Percentiles rank a stretch among this genome's conserved stretches.
Conservation (phyloP, 352 stramenopile species). For the Globisporangium carolinianum region DNA sequence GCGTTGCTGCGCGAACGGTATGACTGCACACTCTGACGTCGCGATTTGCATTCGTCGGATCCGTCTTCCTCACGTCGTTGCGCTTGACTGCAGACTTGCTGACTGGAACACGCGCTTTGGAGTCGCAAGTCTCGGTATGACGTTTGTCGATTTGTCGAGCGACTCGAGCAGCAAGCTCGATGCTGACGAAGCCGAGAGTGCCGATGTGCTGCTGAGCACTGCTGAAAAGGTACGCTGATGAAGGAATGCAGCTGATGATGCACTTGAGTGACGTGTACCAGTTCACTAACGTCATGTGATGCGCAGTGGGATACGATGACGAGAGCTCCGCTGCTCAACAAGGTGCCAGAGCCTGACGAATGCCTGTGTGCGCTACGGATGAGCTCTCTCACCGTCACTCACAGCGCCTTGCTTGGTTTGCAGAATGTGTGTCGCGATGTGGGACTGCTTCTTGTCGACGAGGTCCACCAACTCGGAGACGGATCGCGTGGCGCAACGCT, state of each 20-base stretch:
- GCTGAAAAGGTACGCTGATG: conserved; percentile 28
- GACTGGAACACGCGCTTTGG: conserved; percentile 39
- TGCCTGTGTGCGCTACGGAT: neutral
- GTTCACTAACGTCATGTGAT: neutral
- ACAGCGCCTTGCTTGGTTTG: neutral
- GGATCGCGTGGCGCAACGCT: conserved; percentile 17
- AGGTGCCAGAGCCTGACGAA: conserved; percentile 7
- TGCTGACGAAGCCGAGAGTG: conserved; percentile 7
- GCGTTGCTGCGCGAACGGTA: conserved; percentile 42
- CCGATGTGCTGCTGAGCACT: conserved; percentile 32
- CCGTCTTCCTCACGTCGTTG: neutral
- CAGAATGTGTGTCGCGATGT: conserved; percentile 11
- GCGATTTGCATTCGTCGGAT: neutral
- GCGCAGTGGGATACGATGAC: conserved; percentile 35
- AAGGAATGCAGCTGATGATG: neutral
- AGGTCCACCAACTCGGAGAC: conserved; percentile 41
- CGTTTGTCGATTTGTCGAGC: conserved; percentile 31
- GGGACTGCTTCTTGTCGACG: conserved; percentile 27
- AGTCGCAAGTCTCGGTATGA: conserved; percentile 17
- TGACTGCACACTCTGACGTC: neutral
- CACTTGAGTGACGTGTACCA: too few species aligned
- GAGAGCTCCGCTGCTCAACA: conserved; percentile 7
- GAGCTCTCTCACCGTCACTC: neutral
- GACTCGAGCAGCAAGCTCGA: conserved; percentile 3
- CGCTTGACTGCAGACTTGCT: conserved; percentile 12